These are phyloP conservation scores for Filobasidium floriforme DNA, from an alignment of 768 basidiomycete genomes.

Conservation along the genomic window DNA sequence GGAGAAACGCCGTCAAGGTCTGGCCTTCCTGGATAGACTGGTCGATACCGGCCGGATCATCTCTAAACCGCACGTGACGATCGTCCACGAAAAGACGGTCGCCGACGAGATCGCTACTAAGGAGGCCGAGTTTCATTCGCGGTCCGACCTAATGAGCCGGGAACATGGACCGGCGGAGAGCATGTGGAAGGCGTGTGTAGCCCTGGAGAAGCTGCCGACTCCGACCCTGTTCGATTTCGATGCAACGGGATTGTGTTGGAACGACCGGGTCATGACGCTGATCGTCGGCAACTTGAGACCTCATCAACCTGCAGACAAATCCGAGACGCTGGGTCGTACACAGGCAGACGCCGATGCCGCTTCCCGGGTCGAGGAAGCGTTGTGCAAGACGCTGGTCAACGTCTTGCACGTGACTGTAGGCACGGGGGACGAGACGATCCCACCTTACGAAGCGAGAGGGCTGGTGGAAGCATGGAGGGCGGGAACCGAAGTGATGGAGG, in stretches of 20 bases:
- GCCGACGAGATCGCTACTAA: slow-evolving; percentile 34
- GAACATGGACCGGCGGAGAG: slow-evolving; percentile 2
- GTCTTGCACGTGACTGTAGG: slow-evolving; percentile 83
- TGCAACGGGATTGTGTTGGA: slow-evolving; percentile 61
- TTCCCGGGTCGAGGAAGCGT: slow-evolving; percentile 20
- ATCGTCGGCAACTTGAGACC: slow-evolving; percentile 57
- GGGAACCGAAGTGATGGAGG: background rate
- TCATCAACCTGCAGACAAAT: slow-evolving; percentile 37
- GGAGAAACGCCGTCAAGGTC: slow-evolving; percentile 24
- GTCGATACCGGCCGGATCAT: slow-evolving; percentile 51
- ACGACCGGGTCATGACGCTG: slow-evolving; percentile 71
- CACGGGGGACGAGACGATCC: slow-evolving; percentile 52
- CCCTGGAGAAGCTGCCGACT: slow-evolving; percentile 43
- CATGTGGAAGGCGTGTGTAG: slow-evolving; percentile 55
- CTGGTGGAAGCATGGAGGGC: slow-evolving; percentile 49
- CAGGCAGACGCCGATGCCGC: background rate
- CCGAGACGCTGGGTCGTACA: background rate
- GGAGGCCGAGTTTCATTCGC: background rate
- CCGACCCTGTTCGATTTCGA: slow-evolving; percentile 58
- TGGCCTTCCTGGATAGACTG: slow-evolving; percentile 52
- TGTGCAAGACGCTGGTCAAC: slow-evolving; percentile 51
- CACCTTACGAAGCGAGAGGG: slow-evolving; percentile 61
- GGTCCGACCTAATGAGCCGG: slow-evolving; percentile 1
- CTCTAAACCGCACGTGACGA: slow-evolving; percentile 70
- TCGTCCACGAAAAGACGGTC: slow-evolving; percentile 62